These are phyloP conservation scores for Amaranthus hypochondriacus DNA, from an alignment of 148 eudicot species.

Conservation along the genomic window DNA sequence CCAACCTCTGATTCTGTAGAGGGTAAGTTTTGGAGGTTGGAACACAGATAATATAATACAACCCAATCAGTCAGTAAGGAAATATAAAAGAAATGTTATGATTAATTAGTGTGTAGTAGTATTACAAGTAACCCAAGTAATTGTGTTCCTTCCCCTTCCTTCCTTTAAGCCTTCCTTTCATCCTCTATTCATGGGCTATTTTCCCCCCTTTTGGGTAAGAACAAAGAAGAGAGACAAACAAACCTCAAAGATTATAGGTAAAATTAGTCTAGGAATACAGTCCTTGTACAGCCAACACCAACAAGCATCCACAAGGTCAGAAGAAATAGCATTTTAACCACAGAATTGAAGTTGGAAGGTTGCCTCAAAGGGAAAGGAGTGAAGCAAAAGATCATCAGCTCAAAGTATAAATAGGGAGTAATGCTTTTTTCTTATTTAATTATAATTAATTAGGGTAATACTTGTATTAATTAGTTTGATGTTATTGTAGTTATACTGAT, in stretches of 20 bases:
- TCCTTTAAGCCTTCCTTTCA: neutral
- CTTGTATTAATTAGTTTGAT: conserved; percentile 12
- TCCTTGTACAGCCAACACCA: conserved; percentile 26
- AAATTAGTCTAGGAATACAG: conserved; percentile 18
- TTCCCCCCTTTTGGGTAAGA: neutral
- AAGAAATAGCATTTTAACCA: conserved; percentile 14
- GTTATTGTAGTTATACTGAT: conserved; percentile 4
- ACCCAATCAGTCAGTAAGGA: conserved; percentile 1
- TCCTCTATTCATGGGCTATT: conserved; percentile 1
- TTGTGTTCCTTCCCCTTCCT: conserved; percentile 25
- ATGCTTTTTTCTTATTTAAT: neutral
- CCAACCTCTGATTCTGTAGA: conserved; percentile 15
- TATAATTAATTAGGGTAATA: neutral
- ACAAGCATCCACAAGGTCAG: conserved; percentile 18
- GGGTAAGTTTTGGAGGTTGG: conserved; percentile 8
- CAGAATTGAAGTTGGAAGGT: conserved; percentile 20
- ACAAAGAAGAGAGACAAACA: conserved; percentile 7
- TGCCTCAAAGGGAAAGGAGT: conserved; percentile 32
- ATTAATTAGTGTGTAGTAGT: conserved; percentile 26
- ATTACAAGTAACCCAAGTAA: conserved; percentile 21
- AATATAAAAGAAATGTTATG: conserved; percentile 6
- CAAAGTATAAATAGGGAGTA: conserved; percentile 25
- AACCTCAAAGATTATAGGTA: conserved; percentile 12
- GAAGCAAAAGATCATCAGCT: conserved; percentile 25
- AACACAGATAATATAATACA: conserved; percentile 24